Percentiles rank a stretch among this genome's conserved stretches.
Conservation (phyloP, 495 filamentous ascomycete species). For the Daldinia concentrica region DNA sequence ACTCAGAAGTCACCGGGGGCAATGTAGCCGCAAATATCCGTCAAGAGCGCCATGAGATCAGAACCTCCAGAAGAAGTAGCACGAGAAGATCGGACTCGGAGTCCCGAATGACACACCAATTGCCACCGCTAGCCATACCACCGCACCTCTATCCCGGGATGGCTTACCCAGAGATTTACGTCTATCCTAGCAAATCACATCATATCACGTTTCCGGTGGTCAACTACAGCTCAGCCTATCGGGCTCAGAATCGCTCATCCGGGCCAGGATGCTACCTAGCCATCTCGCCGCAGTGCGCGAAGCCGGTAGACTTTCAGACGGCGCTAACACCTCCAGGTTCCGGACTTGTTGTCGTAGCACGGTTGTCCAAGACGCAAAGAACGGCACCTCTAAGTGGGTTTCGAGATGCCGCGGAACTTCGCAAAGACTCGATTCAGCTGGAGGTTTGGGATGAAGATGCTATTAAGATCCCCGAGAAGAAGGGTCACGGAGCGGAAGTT, state of each 20-base stretch:
- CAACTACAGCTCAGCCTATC: slow-evolving; percentile 27
- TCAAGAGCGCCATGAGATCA: background rate
- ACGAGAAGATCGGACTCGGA: background rate
- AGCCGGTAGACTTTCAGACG: slow-evolving; percentile 27
- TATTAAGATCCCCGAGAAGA: background rate
- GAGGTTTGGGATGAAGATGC: slow-evolving; percentile 37
- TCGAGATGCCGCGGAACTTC: slow-evolving; percentile 15
- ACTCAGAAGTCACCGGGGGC: background rate
- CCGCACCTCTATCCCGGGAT: background rate
- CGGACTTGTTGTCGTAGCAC: slow-evolving; percentile 19
- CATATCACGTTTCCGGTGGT: slow-evolving; percentile 44
- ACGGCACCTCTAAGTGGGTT: slow-evolving; percentile 22
- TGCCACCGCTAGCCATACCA: background rate
- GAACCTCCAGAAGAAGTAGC: background rate
- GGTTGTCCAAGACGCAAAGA: slow-evolving; percentile 18
- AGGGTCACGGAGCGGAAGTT: background rate
- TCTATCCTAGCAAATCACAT: slow-evolving; percentile 26
- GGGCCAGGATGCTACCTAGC: slow-evolving; percentile 37
- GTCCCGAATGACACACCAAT: background rate
- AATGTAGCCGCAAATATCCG: background rate
- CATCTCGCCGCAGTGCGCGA: slow-evolving; percentile 27
- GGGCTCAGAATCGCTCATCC: background rate
- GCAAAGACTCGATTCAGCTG: slow-evolving; percentile 33
- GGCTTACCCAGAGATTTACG: slow-evolving; percentile 29
- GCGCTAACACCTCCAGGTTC: slow-evolving; percentile 19